phyloP scores from a whole-genome alignment of 306 rosid species.

The Quercus robur region DNA sequence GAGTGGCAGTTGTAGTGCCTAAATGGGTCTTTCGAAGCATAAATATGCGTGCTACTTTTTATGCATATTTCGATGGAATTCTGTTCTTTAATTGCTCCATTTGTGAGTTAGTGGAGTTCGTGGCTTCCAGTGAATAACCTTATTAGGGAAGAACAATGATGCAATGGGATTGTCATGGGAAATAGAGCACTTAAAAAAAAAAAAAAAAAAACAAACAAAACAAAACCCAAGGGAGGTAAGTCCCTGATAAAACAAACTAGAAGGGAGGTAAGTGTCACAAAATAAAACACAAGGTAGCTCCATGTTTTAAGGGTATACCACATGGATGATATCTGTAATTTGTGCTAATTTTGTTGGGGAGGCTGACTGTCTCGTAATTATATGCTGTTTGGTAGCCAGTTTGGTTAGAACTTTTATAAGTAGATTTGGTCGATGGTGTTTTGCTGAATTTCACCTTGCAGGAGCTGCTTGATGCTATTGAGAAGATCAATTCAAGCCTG shows the following conservation, averaged over 20 bases:
- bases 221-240: too few relatives aligned
- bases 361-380: background rate
- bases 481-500: conserved; percentile 74
- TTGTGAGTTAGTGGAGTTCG: background rate
- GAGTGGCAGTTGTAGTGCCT: background rate
- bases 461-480: conserved; percentile 80
- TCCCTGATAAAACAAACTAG: too few relatives aligned
- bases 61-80: background rate
- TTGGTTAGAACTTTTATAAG: background rate
- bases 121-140: background rate
- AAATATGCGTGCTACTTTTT: background rate
- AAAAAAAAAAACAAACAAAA: too few relatives aligned
- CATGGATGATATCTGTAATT: too few relatives aligned
- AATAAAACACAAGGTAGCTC: too few relatives aligned
- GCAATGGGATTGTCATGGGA: too few relatives aligned
- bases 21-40: background rate
- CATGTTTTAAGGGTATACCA: too few relatives aligned
- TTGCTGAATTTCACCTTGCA: conserved; percentile 23
- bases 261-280: too few relatives aligned
- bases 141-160: background rate
- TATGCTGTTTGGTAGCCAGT: background rate
- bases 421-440: background rate
- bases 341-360: background rate
- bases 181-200: background rate
- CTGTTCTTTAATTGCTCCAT: background rate